Conservation (phyloP, 805 yeast species). For the Hanseniaspora vineae region DNA sequence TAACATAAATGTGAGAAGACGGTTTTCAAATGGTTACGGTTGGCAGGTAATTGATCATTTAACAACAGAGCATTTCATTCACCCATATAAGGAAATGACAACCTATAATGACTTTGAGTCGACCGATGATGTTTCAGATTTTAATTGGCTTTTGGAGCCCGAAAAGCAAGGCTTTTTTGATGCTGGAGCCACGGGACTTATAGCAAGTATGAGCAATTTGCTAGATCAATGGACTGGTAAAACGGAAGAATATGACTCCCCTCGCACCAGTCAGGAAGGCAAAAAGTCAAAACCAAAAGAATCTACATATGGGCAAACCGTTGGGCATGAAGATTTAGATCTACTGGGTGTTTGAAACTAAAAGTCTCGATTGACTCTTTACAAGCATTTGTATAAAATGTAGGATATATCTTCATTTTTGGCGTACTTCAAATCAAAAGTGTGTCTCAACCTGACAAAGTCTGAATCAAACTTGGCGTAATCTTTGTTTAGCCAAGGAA, state of each 20-base stretch:
- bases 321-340: background rate
- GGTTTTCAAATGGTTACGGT: conserved; percentile 71
- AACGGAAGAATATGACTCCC: background rate
- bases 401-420: background rate
- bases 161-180: conserved; percentile 24
- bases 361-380: background rate
- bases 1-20: conserved; percentile 56
- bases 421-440: background rate
- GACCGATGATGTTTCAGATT: conserved; percentile 19
- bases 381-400: background rate
- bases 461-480: background rate
- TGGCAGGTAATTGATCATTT: conserved; percentile 73
- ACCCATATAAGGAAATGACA: conserved; percentile 3
- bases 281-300: background rate
- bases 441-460: background rate
- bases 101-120: conserved; percentile 4
- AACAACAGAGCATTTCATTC: conserved; percentile 44
- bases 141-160: conserved; percentile 37
- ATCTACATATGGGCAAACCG: background rate
- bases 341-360: background rate
- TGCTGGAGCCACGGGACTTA: conserved; percentile 64
- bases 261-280: too few relatives aligned
- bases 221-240: conserved; percentile 1
- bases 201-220: conserved; percentile 46
- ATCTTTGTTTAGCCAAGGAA: background rate